These are phyloP conservation scores for Talaromyces atroroseus DNA, from an alignment of 2,329 filamentous ascomycete genomes.

Conservation along the genomic window DNA sequence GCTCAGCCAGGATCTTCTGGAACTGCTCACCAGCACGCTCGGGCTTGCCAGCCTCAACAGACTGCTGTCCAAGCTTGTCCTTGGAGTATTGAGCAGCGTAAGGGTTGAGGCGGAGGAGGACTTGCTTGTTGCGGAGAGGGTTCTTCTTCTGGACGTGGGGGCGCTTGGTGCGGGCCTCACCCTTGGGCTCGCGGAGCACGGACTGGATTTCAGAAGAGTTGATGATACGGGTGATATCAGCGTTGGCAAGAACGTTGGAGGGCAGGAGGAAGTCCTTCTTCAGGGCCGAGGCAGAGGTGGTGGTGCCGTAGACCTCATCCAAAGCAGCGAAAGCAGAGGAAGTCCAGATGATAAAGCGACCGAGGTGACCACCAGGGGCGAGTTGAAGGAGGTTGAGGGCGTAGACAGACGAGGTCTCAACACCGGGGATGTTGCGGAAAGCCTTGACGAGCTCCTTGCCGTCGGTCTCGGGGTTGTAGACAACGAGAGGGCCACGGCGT, in stretches of 20 bases:
- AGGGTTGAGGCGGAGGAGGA: slow-evolving; percentile 96
- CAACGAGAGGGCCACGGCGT: slow-evolving; percentile 93
- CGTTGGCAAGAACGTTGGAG: slow-evolving; percentile 84
- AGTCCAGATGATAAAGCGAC: slow-evolving; percentile 98
- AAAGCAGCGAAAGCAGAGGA: slow-evolving; percentile 94
- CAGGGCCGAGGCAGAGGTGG: slow-evolving; percentile 78
- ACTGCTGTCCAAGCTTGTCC: slow-evolving; percentile 72
- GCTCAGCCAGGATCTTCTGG: slow-evolving; percentile 47
- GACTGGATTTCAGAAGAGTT: slow-evolving; percentile 98
- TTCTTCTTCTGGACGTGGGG: slow-evolving; percentile 98
- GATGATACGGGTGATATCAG: slow-evolving; percentile 95
- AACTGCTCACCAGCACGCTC: slow-evolving; percentile 50
- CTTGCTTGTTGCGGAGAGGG: slow-evolving; percentile 97
- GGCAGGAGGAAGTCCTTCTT: slow-evolving; percentile 99
- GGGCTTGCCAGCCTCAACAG: slow-evolving; percentile 59
- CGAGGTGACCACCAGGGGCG: slow-evolving; percentile 96
- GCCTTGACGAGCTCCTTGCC: slow-evolving; percentile 89
- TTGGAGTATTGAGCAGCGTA: slow-evolving; percentile 89
- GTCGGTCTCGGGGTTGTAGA: slow-evolving; percentile 94
- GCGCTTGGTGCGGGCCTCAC: slow-evolving; percentile 84
- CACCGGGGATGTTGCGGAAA: slow-evolving; percentile 98
- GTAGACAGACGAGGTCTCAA: slow-evolving; percentile 92
- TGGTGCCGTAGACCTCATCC: slow-evolving; percentile 93
- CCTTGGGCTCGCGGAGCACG: slow-evolving; percentile 87
- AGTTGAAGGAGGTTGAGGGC: slow-evolving; percentile 98